Base-by-base conservation (phyloP, 176 grass and related monocot species). In the Oropetium thomaeum region DNA sequence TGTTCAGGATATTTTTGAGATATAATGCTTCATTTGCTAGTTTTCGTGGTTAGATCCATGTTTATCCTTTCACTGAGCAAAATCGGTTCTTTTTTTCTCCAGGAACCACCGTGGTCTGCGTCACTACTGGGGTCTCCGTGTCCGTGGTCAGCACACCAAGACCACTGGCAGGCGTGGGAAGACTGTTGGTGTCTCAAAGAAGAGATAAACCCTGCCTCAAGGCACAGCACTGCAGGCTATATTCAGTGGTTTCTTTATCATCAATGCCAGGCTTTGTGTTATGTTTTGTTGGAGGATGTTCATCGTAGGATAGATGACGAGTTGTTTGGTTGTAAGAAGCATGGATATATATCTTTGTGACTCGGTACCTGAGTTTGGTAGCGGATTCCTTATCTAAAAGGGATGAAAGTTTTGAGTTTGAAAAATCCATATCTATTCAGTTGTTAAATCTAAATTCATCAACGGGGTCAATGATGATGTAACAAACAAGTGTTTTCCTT, bases 111-210 rank as follows among this genome's bases (percentile, higher is more conserved):
- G 81, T 54, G 91, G 87, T 52, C 84, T 93, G 32, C 87, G 91
- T 71, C 91, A 93, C 81, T 90, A 87, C 74, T 93, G 87, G 91
- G 91, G 91, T 47, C 81, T 93, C 20, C 87, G 87, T 61, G 91
- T 93, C 13, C 91, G 87, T 17, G 87, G 91, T 26, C 91, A 93
- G 81, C 90, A 90, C 73, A 93, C 90, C 68, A 93, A 93, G 87
- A 93, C 91, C 32, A 90, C 91, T 0, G 91, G 91, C n/a, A 79
- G 91, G 68, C 87, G 87, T 79, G 91, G 92, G 70, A 90, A 94
- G 75, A 94, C 92, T 69, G 92, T 94, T 17, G 92, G 82, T 88
- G 92, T 94, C 30, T 93, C 91, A 7, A 93, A 90, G 91, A 93
- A 93, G 85, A 76, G 87, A 87, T 93, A 79, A 88, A 22, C 65